Conservation (phyloP, 306 rosid genomes). For the Vicia sativa region DNA sequence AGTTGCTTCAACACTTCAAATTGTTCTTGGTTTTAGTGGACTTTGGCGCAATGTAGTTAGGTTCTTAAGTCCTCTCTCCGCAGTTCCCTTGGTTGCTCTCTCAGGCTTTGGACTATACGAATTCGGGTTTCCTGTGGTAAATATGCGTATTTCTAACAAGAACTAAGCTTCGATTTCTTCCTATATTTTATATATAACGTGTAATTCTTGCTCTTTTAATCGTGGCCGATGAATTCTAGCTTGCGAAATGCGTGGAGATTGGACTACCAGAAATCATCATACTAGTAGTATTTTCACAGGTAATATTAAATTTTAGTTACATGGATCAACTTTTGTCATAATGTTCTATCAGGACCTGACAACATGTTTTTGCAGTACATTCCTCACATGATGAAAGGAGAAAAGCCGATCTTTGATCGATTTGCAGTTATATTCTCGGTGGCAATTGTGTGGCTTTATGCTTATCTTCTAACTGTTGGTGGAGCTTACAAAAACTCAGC, state of each 20-base stretch:
- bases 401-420: constrained; percentile 40
- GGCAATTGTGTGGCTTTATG: constrained; percentile 48
- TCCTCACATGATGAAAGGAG: constrained; percentile 49
- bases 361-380: constrained; percentile 45
- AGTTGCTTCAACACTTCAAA: constrained; percentile 95
- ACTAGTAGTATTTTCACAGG: constrained; percentile 57
- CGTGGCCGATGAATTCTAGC: constrained; percentile 28
- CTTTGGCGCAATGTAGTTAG: constrained; percentile 98
- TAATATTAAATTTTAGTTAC: too few relatives aligned
- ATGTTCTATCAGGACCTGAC: too few relatives aligned
- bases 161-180: not conserved
- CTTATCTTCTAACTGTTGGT: constrained; percentile 46
- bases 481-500: constrained; percentile 46
- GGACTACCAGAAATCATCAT: constrained; percentile 89
- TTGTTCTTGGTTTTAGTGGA: constrained; percentile 98
- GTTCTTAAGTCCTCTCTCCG: constrained; percentile 85
- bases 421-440: constrained; percentile 45
- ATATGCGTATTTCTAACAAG: constrained; percentile 27
- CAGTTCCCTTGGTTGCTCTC: constrained; percentile 85
- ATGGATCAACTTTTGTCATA: not conserved
- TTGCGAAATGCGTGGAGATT: constrained; percentile 76
- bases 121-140: constrained; percentile 90
- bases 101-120: constrained; percentile 93
- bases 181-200: constrained; percentile 27
- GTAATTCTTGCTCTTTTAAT: constrained; percentile 3